Conservation (phyloP, 768 basidiomycete species). For the Cystofilobasidium bisporidii region DNA sequence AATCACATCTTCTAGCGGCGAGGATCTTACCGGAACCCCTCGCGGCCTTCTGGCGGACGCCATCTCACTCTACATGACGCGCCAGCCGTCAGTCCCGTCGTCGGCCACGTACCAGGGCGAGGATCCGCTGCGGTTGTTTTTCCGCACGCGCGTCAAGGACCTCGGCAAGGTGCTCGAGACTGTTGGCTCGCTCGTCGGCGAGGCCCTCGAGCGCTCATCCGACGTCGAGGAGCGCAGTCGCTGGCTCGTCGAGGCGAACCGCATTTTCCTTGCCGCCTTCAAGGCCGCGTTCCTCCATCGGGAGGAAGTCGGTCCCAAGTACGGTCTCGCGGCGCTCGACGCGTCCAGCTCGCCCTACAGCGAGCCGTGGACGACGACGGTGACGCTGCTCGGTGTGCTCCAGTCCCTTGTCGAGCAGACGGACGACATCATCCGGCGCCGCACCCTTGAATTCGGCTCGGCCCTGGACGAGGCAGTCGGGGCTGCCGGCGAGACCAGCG, state of each 20-base stretch:
- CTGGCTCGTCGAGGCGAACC: conserved; percentile 58
- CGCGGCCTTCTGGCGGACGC: conserved; percentile 53
- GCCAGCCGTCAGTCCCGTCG: neutral
- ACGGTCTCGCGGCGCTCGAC: conserved; percentile 61
- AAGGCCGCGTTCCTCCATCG: conserved; percentile 67
- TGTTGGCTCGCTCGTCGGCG: conserved; percentile 44
- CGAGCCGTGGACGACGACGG: conserved; percentile 72
- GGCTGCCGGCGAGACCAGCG: conserved; percentile 6
- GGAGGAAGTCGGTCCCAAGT: conserved; percentile 58
- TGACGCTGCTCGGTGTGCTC: conserved; percentile 57
- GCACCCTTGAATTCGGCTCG: conserved; percentile 38
- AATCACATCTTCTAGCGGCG: conserved; percentile 8
- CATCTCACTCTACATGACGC: conserved; percentile 58
- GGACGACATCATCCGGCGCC: conserved; percentile 37
- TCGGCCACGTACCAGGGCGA: conserved; percentile 46
- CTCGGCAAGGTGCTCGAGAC: conserved; percentile 60
- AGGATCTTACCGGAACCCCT: conserved; percentile 19
- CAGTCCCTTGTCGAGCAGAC: conserved; percentile 57
- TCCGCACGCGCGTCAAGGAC: conserved; percentile 55
- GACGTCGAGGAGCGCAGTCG: conserved; percentile 45
- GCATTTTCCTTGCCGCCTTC: conserved; percentile 56
- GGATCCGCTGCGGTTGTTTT: conserved; percentile 74
- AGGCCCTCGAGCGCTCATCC: conserved; percentile 39
- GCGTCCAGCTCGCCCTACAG: conserved; percentile 39
- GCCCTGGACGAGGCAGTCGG: conserved; percentile 32